Evolutionary conservation across 192 early-diverging fungal genomes (phyloP).

Genomic region (Entomortierella beljakovae): DNA sequence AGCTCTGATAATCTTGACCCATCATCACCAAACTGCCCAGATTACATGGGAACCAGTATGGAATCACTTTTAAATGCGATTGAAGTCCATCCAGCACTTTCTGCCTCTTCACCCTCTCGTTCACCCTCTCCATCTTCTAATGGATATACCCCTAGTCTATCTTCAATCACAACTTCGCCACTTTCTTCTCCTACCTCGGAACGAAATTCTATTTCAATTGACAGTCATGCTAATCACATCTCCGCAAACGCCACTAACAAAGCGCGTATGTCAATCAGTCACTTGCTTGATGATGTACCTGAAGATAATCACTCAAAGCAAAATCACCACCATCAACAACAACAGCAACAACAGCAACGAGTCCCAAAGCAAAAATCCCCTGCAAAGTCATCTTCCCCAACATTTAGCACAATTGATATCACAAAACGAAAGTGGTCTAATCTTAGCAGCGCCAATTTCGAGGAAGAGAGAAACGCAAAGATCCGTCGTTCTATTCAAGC

Average conservation of each 20-base stretch:
- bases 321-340: constrained; percentile 18
- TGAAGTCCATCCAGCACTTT: constrained; percentile 42
- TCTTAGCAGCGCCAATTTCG: constrained; percentile 34
- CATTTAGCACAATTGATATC: constrained; percentile 21
- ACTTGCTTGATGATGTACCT: constrained; percentile 30
- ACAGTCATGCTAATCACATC: constrained; percentile 11
- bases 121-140: constrained; percentile 31
- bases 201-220: not conserved
- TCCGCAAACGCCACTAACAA: constrained; percentile 20
- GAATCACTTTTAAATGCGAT: constrained; percentile 49
- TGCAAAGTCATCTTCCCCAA: constrained; percentile 22
- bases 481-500: constrained; percentile 59
- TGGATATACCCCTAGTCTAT: constrained; percentile 10
- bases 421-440: constrained; percentile 57
- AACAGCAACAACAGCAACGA: constrained; percentile 14
- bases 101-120: constrained; percentile 30
- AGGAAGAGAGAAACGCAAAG: constrained; percentile 57
- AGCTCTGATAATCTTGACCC: not conserved
- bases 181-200: constrained; percentile 18
- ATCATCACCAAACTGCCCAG: constrained; percentile 6
- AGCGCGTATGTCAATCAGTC: constrained; percentile 50
- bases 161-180: constrained; percentile 23
- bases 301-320: constrained; percentile 4
- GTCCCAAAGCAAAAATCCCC: constrained; percentile 1
- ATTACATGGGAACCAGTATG: constrained; percentile 49